A percentile compares a stretch with the other conserved stretches of the same genome.
Conservation (phyloP, 306 rosid genomes). For the Sicyos edulis region DNA sequence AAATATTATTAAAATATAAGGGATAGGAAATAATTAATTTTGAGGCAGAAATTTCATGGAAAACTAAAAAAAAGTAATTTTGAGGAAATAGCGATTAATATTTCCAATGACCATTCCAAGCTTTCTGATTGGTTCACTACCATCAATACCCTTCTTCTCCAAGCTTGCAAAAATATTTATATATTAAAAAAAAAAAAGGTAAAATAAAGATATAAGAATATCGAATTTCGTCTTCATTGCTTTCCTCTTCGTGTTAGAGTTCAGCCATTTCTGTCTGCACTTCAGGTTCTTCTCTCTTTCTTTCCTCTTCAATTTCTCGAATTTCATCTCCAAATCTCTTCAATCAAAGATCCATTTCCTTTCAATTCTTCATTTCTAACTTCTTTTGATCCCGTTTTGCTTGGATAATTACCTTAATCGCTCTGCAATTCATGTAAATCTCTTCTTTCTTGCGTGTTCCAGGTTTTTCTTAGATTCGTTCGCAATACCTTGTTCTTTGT, state of each 20-base stretch:
- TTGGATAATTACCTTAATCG: not conserved
- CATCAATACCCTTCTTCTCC: constrained; percentile 4
- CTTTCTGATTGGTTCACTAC: constrained; percentile 1
- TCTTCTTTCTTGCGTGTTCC: not conserved
- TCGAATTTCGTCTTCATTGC: not conserved
- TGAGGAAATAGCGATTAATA: not conserved
- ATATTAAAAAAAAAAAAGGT: too few species aligned
- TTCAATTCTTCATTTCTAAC: not conserved
- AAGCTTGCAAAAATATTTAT: not conserved
- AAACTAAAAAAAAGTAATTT: too few species aligned
- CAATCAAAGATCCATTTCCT: not conserved
- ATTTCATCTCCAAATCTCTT: not conserved
- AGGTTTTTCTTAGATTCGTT: constrained; percentile 9
- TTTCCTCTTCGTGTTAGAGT: constrained; percentile 17
- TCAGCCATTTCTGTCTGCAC: constrained; percentile 18
- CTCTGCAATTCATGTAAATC: not conserved
- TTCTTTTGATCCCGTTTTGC: not conserved
- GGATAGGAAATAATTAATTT: too few species aligned
- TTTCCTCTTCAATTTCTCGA: not conserved
- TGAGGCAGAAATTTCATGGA: too few species aligned
- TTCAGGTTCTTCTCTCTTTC: constrained; percentile 19
- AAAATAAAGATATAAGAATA: not conserved
- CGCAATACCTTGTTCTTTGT: not conserved
- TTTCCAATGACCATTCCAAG: not conserved
- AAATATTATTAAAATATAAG: too few species aligned